A percentile compares a stretch with the other conserved stretches of the same genome.
phyloP scores from a whole-genome alignment of 1,284 basidiomycete species.

The Vanrija humicola region DNA sequence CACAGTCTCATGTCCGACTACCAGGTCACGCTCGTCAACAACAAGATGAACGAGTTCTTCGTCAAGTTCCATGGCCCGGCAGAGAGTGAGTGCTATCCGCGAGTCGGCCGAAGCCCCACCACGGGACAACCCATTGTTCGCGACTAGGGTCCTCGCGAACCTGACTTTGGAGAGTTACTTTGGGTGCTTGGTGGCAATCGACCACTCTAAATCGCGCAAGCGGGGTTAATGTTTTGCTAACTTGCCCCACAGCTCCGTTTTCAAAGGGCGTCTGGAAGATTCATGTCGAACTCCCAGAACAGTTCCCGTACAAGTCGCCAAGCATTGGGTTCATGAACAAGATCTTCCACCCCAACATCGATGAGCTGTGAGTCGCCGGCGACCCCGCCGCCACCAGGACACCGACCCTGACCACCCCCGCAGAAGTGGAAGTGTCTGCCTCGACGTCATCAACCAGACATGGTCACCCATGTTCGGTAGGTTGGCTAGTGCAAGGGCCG shows the following conservation, averaged over 20 bases:
- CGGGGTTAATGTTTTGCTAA: neutral
- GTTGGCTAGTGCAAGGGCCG: slow-evolving; percentile 28
- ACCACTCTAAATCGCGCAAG: too few relatives aligned
- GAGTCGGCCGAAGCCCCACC: neutral
- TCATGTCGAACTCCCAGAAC: slow-evolving; percentile 97
- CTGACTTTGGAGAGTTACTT: neutral
- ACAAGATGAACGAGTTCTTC: slow-evolving; percentile 98
- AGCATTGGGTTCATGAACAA: slow-evolving; percentile 99
- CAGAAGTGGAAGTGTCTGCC: slow-evolving; percentile 89
- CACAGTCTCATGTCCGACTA: slow-evolving; percentile 91
- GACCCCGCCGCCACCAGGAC: slow-evolving; percentile 18
- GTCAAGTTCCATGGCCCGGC: slow-evolving; percentile 90
- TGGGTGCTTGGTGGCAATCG: too few relatives aligned
- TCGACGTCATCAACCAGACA: slow-evolving; percentile 98
- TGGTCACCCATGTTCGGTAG: slow-evolving; percentile 98
- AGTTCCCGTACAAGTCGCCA: slow-evolving; percentile 98
- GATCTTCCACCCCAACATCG: slow-evolving; percentile 99
- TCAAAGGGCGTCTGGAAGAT: slow-evolving; percentile 97
- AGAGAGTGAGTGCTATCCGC: slow-evolving; percentile 68
- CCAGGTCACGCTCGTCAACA: slow-evolving; percentile 94
- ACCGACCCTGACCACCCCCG: slow-evolving; percentile 17
- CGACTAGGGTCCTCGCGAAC: neutral
- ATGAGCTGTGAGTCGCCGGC: slow-evolving; percentile 71
- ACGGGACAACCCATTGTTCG: neutral
- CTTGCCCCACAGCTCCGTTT: slow-evolving; percentile 70